Percentiles rank a stretch among this genome's conserved stretches.
These are phyloP conservation scores for Jaenimonas drosophilae DNA, from an alignment of 208 protist species.

Conservation along the genomic window DNA sequence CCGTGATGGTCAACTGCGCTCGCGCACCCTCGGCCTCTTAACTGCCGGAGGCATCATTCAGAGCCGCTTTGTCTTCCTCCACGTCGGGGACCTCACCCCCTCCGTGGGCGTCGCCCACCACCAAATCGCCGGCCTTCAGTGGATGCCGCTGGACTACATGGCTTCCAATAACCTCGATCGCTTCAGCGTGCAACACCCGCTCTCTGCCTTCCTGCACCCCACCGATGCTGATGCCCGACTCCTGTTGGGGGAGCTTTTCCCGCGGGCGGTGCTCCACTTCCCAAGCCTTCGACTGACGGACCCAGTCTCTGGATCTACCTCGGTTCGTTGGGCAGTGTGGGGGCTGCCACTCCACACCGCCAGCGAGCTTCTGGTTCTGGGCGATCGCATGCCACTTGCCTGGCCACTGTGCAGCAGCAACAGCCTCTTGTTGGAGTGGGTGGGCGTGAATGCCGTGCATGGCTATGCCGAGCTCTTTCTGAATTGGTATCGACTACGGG, in stretches of 20 bases:
- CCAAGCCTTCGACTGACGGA: slow-evolving; percentile 28
- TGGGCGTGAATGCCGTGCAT: slow-evolving; percentile 47
- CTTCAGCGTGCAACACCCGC: slow-evolving; percentile 31
- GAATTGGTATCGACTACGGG: slow-evolving; percentile 17
- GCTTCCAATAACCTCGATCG: slow-evolving; percentile 10
- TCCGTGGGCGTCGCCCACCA: slow-evolving; percentile 28
- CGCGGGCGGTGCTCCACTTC: slow-evolving; percentile 32
- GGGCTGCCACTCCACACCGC: slow-evolving; percentile 45
- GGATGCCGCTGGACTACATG: slow-evolving; percentile 42
- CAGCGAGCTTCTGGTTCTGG: slow-evolving; percentile 49
- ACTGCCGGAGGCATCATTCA: slow-evolving; percentile 19
- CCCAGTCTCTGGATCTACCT: too few relatives aligned
- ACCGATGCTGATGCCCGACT: slow-evolving; percentile 29
- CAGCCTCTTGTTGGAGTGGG: slow-evolving; percentile 29
- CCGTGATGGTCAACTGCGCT: slow-evolving; percentile 31
- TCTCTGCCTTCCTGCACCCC: slow-evolving; percentile 31
- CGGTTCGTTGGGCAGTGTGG: slow-evolving; percentile 72
- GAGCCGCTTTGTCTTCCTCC: slow-evolving; percentile 69
- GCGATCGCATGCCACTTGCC: slow-evolving; percentile 27
- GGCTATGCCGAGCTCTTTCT: slow-evolving; percentile 56
- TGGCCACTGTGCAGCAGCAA: slow-evolving; percentile 62
- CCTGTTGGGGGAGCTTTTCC: slow-evolving; percentile 39
- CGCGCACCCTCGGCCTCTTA: slow-evolving; percentile 8
- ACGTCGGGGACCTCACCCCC: slow-evolving; percentile 59
- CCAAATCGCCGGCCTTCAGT: slow-evolving; percentile 46